These are phyloP conservation scores for Kwoniella mangroviensis DNA, from an alignment of 768 basidiomycete genomes.

Conservation along the genomic window DNA sequence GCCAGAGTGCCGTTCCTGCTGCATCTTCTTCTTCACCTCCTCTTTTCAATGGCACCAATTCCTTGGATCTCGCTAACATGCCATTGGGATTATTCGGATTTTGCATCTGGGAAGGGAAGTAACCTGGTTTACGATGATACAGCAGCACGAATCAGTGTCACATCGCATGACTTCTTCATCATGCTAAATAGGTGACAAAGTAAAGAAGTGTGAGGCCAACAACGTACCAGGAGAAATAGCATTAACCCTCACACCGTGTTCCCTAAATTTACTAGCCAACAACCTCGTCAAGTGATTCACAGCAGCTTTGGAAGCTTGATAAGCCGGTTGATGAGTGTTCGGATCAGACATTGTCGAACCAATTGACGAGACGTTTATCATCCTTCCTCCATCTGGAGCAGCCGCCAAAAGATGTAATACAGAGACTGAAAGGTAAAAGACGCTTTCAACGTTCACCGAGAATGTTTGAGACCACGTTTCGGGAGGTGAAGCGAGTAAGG, in stretches of 20 bases:
- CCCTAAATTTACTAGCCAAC: constrained; percentile 35
- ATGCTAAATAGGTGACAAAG: too few species aligned
- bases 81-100: constrained; percentile 33
- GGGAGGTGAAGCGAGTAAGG: constrained; percentile 25
- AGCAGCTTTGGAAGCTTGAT: constrained; percentile 38
- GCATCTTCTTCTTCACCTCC: constrained; percentile 34
- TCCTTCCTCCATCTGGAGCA: constrained; percentile 17
- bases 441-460: constrained; percentile 27
- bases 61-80: constrained; percentile 27
- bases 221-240: constrained; percentile 30
- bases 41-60: constrained; percentile 30
- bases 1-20: constrained; percentile 32
- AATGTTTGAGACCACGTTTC: constrained; percentile 31
- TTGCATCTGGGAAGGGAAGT: constrained; percentile 36
- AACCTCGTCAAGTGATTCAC: constrained; percentile 35
- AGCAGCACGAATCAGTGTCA: neutral
- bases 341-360: constrained; percentile 37
- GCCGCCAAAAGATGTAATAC: constrained; percentile 29
- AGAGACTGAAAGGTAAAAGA: constrained; percentile 30
- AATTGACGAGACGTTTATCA: constrained; percentile 42
- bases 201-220: neutral
- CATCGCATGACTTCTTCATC: too few species aligned
- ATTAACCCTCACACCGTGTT: constrained; percentile 37
- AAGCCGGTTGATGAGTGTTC: constrained; percentile 32
- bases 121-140: constrained; percentile 8